A percentile compares a stretch with the other conserved stretches of the same genome.
These are phyloP conservation scores for Phaeoacremonium minimum DNA, from an alignment of 2,329 filamentous ascomycete genomes.

Conservation along the genomic window DNA sequence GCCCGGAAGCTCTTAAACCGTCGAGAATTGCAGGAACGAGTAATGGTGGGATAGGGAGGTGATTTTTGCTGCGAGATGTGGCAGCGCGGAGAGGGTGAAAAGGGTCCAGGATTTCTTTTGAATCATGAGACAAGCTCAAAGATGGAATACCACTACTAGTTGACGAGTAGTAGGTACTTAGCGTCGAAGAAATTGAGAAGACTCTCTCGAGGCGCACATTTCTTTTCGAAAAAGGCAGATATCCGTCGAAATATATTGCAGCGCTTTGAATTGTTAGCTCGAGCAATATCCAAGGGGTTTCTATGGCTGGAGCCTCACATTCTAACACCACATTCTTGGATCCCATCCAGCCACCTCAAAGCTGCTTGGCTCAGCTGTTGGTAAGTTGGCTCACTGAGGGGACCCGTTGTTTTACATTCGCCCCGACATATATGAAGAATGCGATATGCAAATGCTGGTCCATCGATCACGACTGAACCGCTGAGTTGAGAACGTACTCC, in stretches of 20 bases:
- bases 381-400: constrained; percentile 14
- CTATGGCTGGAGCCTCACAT: constrained; percentile 6
- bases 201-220: constrained; percentile 57
- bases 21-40: constrained; percentile 76
- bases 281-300: constrained; percentile 10
- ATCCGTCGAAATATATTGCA: constrained; percentile 82
- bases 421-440: constrained; percentile 11
- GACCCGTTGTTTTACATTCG: constrained; percentile 6
- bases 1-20: constrained; percentile 44
- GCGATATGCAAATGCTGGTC: constrained; percentile 19
- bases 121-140: constrained; percentile 11
- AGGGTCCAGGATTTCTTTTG: too few species aligned
- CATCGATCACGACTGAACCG: constrained; percentile 16
- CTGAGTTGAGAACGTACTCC: constrained; percentile 11
- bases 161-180: constrained; percentile 44
- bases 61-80: too few species aligned
- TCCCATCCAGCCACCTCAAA: constrained; percentile 14
- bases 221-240: constrained; percentile 65
- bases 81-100: too few species aligned
- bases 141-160: constrained; percentile 17
- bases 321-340: constrained; percentile 7
- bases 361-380: constrained; percentile 11
- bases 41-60: constrained; percentile 52
- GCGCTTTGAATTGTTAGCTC: constrained; percentile 36
- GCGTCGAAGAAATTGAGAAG: constrained; percentile 48